Base-by-base conservation (phyloP, 2,329 filamentous ascomycete species). In the Paradendryphiella salina region DNA sequence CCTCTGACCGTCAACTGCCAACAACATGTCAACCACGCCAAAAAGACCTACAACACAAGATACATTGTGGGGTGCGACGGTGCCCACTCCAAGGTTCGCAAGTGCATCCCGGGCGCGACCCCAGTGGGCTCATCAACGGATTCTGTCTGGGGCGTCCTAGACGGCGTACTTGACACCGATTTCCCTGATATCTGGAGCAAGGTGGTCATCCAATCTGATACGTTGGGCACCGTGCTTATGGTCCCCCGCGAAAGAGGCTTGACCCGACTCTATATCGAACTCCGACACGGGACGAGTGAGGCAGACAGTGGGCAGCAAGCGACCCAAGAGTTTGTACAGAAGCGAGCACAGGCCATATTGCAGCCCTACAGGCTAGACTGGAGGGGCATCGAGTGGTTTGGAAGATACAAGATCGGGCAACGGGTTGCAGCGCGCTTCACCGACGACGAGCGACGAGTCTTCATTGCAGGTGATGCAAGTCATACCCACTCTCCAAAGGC, bases 121-220 rank as follows among this genome's bases (percentile, higher is more conserved):
- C 73, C 78, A 14, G 72, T 78, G 32, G 79, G 79, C 2, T 74
- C 77, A 14, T 77, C 75, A 8, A 77, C 71, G 28, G 80, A 85
- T 56, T 80, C 83, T 3, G 82, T 85, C 15, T 90, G 87, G 87
- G 87, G 86, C 47, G 86, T 90, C 2, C 74, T 90, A 3, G 87
- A 90, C 66, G 86, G 86, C 59, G 82, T 84, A 66, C 72, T 89
- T 8, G 82, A 86, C 35, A 89, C 86, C 6, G 80, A 89, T 66
- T 89, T 90, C 60, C 87, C 87, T 1, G 86, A 89, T 62, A 81
- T 89, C 40, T 89, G 86, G 85, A 87, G 83, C 69, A 89, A 89
- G 73, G 85, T 85, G 0, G 80, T 87, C 0, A 79, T 89, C 6
- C 85, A 86, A 57, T 86, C 84, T 2, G 82, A 88, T 54, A 78